Percentiles rank a stretch among this genome's conserved stretches.
Evolutionary conservation across 805 yeast genomes (phyloP).

Genomic region (Alloascoidea hylecoeti): DNA sequence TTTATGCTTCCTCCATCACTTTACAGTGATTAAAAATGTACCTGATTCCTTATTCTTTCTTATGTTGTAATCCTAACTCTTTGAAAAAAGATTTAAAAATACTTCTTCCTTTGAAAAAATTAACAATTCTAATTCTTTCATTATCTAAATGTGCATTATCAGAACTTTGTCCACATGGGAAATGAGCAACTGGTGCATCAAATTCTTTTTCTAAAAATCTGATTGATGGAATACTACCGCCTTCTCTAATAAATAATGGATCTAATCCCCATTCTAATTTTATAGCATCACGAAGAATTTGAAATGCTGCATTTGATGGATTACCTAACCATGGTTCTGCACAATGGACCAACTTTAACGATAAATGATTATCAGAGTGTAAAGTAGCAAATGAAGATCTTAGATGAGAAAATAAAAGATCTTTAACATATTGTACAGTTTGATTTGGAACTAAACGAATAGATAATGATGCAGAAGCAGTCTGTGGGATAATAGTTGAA

Average conservation of each 20-base stretch:
- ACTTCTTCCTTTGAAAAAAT: constrained; percentile 58
- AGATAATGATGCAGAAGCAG: constrained; percentile 64
- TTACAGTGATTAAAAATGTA: too few relatives aligned
- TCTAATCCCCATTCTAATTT: constrained; percentile 61
- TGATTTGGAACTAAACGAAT: constrained; percentile 87
- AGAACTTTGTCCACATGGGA: constrained; percentile 92
- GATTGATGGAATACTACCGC: constrained; percentile 91
- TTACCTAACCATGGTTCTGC: constrained; percentile 98
- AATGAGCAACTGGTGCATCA: constrained; percentile 82
- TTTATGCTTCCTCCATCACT: too few relatives aligned
- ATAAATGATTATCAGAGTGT: constrained; percentile 46
- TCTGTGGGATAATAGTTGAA: constrained; percentile 78
- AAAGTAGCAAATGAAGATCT: constrained; percentile 30
- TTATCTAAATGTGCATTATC: constrained; percentile 90
- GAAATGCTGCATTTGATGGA: constrained; percentile 59
- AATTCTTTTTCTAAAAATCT: constrained; percentile 73
- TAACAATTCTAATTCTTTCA: constrained; percentile 69
- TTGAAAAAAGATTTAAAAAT: constrained; percentile 22
- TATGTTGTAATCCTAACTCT: too few relatives aligned
- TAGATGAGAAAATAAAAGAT: constrained; percentile 31
- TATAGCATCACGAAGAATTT: constrained; percentile 48
- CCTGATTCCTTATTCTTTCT: too few relatives aligned
- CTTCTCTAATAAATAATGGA: constrained; percentile 85
- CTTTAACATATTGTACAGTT: constrained; percentile 43
- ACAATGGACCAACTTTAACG: constrained; percentile 54